Evolutionary conservation across 2,329 filamentous ascomycete genomes (phyloP), one percentile per base, ranked within the genome.

Genomic region (Paracoccidioides brasiliensis): DNA sequence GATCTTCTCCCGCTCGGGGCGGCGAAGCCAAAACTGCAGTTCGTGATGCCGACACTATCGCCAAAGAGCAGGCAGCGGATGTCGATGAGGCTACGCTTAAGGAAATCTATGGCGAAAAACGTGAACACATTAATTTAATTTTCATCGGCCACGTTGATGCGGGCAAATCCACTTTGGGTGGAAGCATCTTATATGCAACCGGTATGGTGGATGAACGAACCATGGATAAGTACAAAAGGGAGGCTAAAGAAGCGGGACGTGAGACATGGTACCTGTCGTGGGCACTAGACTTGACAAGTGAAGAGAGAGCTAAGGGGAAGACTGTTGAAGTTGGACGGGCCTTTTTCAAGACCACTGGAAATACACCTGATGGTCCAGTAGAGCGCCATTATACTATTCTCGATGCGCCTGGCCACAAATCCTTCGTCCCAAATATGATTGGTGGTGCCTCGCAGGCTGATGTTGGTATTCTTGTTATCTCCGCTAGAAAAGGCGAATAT

Each of bases 151-250:
- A 98, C 78, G 94, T 98, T 65, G 93, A 98, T 76, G 93, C 93
- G 53, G 93, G 93, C 64, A 98, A 98, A 76, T 96, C 90, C 42
- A 98, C 93, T 3, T 79, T 98, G 5, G 93, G 93, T 68, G 93
- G 93, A 52, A 88, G 88, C 53, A 95, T 98, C 60, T 78, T 98
- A 12, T 95, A 93, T 70, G 83, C 83, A 53, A 96, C 91, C 4
- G 93, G 93, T 58, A 98, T 97, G 93, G 93, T 98, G n/a, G 94
- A 98, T 67, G 90, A 98, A 74, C 83, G 93, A 69, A 98, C 93
- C 40, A 82, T 98, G 79, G 93, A 98, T 54, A 98, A 98, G 75
- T 95, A 95, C 78, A 95, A 91, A 80, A 83, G 82, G 64, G 94
- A 98, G 66, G 91, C 93, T 52, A 97, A 95, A 78, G 93, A 97